Evolutionary conservation across 2,329 filamentous ascomycete genomes (phyloP).

Genomic region (Hymenoscyphus albidus): DNA sequence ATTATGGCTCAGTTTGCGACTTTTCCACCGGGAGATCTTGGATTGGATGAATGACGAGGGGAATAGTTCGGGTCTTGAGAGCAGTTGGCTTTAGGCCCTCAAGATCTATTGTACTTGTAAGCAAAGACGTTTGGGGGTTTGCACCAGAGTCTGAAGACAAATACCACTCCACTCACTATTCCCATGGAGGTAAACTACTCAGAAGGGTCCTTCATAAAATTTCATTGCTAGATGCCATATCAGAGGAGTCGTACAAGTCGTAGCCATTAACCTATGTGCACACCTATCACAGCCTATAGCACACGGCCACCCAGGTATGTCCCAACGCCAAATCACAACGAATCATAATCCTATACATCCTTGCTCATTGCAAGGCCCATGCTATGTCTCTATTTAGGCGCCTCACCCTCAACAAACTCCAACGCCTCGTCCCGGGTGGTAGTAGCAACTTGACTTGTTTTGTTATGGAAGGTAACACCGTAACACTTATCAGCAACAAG

Average conservation of each 20-base stretch:
- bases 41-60: neutral
- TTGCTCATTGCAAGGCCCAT: neutral
- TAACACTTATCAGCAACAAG: conserved; percentile 96
- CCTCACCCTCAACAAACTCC: conserved; percentile 88
- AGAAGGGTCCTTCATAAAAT: neutral
- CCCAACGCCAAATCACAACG: neutral
- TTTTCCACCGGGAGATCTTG: conserved; percentile 13
- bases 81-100: no score
- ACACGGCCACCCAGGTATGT: conserved; percentile 3
- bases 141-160: no score
- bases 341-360: neutral
- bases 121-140: no score
- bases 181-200: neutral
- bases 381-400: conserved; percentile 25
- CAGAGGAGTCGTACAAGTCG: neutral
- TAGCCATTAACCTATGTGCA: neutral
- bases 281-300: neutral
- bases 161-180: no score
- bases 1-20: conserved; percentile 26
- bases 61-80: neutral
- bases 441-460: conserved; percentile 91
- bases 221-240: neutral
- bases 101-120: no score
- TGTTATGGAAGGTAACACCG: conserved; percentile 88
- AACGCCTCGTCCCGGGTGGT: conserved; percentile 83